Evolutionary conservation across 805 yeast species (phyloP).

Genomic region (Candida chauliodis): DNA sequence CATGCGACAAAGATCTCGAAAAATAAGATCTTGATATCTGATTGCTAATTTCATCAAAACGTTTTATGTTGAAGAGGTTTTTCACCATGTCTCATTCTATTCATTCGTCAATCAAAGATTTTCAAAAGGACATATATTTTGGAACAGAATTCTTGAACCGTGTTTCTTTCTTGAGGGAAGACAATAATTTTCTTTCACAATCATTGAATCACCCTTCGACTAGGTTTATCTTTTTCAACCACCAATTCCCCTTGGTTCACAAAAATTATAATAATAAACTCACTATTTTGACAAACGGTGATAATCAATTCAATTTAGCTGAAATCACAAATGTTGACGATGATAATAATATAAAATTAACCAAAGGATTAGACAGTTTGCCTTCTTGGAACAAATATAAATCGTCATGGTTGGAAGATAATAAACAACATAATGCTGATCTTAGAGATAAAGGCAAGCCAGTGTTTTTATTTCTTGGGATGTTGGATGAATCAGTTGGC

Average conservation of each 20-base stretch:
- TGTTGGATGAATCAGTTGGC: conserved; percentile 45
- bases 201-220: conserved; percentile 46
- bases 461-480: conserved; percentile 41
- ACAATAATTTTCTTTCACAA: conserved; percentile 45
- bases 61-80: conserved; percentile 7
- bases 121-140: conserved; percentile 29
- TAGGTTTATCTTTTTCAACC: conserved; percentile 43
- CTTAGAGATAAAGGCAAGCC: conserved; percentile 37
- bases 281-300: conserved; percentile 35
- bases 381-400: conserved; percentile 14
- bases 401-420: conserved; percentile 28
- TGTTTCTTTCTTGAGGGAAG: conserved; percentile 59
- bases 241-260: conserved; percentile 30
- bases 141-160: conserved; percentile 58
- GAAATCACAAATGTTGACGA: background rate
- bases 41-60: no score
- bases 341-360: conserved; percentile 8
- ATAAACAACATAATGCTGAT: conserved; percentile 33
- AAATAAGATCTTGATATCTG: no score
- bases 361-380: conserved; percentile 6
- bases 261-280: conserved; percentile 25
- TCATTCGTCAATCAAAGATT: conserved; percentile 6
- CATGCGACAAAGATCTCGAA: no score
- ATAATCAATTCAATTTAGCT: conserved; percentile 22
- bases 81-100: conserved; percentile 7